Percentiles rank a stretch among this genome's conserved stretches.
Evolutionary conservation across 2,329 filamentous ascomycete species (phyloP).

Genomic region (Sphaerostilbella broomeana): DNA sequence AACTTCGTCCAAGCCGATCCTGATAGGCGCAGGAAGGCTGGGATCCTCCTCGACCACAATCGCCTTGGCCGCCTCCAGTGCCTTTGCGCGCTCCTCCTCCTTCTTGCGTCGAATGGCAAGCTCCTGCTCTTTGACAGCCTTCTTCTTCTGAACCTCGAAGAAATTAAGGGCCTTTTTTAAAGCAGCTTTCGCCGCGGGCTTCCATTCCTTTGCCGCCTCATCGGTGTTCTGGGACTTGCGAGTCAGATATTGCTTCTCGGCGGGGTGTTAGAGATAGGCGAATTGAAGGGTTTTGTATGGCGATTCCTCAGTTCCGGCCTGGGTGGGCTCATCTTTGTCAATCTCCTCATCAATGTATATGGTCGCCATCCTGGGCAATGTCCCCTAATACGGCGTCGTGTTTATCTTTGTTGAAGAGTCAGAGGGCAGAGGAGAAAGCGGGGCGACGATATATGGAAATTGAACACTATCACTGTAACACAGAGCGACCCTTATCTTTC

Average conservation of each 20-base stretch:
- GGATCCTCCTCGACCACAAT: constrained; percentile 61
- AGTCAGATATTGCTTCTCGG: constrained; percentile 24
- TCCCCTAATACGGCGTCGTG: too few species aligned
- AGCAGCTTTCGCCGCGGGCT: constrained; percentile 18
- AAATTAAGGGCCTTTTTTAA: constrained; percentile 19
- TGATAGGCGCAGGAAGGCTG: constrained; percentile 66
- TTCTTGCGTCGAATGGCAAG: constrained; percentile 17
- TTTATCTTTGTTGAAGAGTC: neutral
- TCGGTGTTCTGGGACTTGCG: constrained; percentile 51
- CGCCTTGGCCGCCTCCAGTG: constrained; percentile 70
- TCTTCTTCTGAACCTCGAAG: constrained; percentile 19
- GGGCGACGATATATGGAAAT: constrained; percentile 6
- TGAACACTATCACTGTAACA: too few species aligned
- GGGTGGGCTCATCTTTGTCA: constrained; percentile 63
- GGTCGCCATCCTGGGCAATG: constrained; percentile 25
- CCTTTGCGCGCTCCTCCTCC: constrained; percentile 19
- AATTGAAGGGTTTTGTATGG: constrained; percentile 78
- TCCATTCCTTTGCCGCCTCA: constrained; percentile 26
- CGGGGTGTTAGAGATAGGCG: constrained; percentile 54
- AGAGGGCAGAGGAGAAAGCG: neutral
- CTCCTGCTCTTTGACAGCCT: constrained; percentile 17
- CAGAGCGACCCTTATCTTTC: constrained; percentile 11
- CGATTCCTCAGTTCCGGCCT: constrained; percentile 61
- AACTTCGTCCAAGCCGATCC: constrained; percentile 47
- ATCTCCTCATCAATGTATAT: constrained; percentile 63